Base-by-base conservation (phyloP, 2,329 filamentous ascomycete species). In the Pseudogymnoascus sp. region DNA sequence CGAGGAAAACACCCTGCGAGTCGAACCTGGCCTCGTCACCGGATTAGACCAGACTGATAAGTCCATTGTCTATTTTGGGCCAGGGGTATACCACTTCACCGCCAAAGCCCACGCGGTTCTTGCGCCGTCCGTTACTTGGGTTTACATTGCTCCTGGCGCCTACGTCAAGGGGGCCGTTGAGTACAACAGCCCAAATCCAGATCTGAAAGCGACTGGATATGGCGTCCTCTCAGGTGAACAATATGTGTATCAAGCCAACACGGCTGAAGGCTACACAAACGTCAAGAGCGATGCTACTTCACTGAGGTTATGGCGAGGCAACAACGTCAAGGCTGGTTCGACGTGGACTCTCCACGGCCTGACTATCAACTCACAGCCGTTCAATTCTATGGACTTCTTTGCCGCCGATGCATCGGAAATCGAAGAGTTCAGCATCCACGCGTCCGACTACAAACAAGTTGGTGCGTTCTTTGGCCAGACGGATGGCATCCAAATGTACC, bases 121-220 rank as follows among this genome's bases (percentile, higher is more conserved):
- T 14, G 59, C 36, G 6, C 4, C n/a, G 28, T 61, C 22, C 11
- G 64, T 65, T 16, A 59, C 59, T 3, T 66, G 62, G 2, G 62
- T 70, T 16, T 69, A 69, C 60, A 70, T 72, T 43, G 64, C 63
- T 7, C 69, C 66, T 20, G 74, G 74, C 0, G 71, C 74, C 9
- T 75, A 74, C 59, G 70, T 75, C 61, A 75, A 75, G 62, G 74
- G 72, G 1, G 74, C 73, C 1, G 65, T 75, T 28, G 60, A 75
- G 62, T 75, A 70, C 64, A 62, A 60, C 16, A 69, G 65, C 6
- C 67, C 63, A 12, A 36, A 35, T 2, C 37, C 64, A 2, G 62
- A 68, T 43, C 64, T 75, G 41, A 65, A 69, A 8, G 71, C 74
- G 12, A 72, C 71, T 4, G 74, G 74, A 1, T 67, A 68, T 62